These are phyloP conservation scores for Alternaria gaisen DNA, from an alignment of 2,329 filamentous ascomycete genomes.

Conservation along the genomic window DNA sequence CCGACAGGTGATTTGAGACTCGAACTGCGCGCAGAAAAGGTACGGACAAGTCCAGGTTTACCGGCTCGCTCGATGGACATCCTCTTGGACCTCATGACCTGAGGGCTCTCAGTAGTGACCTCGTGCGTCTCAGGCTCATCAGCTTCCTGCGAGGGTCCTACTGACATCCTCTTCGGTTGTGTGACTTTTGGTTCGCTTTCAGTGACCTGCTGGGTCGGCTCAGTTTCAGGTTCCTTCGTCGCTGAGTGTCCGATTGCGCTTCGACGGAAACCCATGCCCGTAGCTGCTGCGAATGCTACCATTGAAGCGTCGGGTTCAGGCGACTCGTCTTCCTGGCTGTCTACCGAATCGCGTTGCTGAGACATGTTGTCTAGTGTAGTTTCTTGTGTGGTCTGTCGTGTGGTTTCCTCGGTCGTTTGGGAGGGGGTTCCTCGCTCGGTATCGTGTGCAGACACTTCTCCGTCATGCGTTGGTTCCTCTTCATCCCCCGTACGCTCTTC, in stretches of 20 bases:
- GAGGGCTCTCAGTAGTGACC: constrained; percentile 24
- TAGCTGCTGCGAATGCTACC: constrained; percentile 45
- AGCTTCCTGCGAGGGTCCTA: too few relatives aligned
- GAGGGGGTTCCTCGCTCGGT: background rate
- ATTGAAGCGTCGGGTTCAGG: constrained; percentile 37
- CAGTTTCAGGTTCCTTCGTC: background rate
- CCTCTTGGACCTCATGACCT: constrained; percentile 47
- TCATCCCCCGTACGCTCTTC: background rate
- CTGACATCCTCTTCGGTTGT: too few relatives aligned
- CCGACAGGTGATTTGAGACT: constrained; percentile 32
- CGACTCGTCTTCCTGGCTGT: constrained; percentile 4
- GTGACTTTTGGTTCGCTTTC: too few relatives aligned
- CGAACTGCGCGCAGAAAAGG: constrained; percentile 44
- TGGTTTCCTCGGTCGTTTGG: background rate
- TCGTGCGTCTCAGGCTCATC: background rate
- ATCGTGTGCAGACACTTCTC: constrained; percentile 9
- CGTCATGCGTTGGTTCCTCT: background rate
- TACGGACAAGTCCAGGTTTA: constrained; percentile 45
- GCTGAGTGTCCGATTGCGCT: constrained; percentile 27
- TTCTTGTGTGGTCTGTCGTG: background rate
- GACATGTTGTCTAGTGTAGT: constrained; percentile 19
- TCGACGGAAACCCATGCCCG: constrained; percentile 41
- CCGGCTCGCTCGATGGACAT: constrained; percentile 49
- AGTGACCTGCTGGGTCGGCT: too few relatives aligned
- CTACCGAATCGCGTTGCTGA: constrained; percentile 11